Evolutionary conservation across 164 flowering plant genomes (phyloP).

Genomic region (Umbellularia californica): DNA sequence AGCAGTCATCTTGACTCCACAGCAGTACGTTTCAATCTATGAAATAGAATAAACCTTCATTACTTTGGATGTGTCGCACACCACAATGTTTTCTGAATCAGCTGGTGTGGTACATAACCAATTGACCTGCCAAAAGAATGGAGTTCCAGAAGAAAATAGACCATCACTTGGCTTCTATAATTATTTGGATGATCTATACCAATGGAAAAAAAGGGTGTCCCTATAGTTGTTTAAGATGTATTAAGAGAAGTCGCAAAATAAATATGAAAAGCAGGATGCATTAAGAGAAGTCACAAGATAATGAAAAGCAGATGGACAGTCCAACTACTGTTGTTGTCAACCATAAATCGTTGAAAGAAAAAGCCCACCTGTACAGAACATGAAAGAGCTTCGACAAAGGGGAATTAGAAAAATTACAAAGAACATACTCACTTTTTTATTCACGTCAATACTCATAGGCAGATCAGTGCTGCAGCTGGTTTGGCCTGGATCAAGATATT

Average conservation of each 20-base stretch:
- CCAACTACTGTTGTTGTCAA: not conserved
- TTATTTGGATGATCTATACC: not conserved
- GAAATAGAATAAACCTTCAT: constrained; percentile 68
- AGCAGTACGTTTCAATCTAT: constrained; percentile 16
- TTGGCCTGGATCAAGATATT: constrained; percentile 30
- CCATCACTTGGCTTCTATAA: not conserved
- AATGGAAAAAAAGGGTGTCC: not conserved
- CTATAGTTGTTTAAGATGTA: not conserved
- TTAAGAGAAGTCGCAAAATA: not conserved
- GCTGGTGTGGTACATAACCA: constrained; percentile 85
- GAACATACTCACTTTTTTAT: constrained; percentile 55
- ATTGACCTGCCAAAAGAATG: constrained; percentile 57
- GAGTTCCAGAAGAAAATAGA: not conserved
- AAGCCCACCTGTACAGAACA: not conserved
- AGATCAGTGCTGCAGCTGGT: constrained; percentile 24
- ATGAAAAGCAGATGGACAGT: not conserved
- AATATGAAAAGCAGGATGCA: not conserved
- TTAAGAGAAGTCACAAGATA: not conserved
- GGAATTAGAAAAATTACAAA: not conserved
- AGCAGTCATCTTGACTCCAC: not conserved
- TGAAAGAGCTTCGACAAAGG: not conserved
- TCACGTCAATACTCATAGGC: constrained; percentile 44
- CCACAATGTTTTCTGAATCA: constrained; percentile 84
- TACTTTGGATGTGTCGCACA: constrained; percentile 84
- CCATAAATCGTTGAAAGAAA: not conserved